phyloP scores from a whole-genome alignment of 1,284 basidiomycete species.

The Entoloma clypeatum region DNA sequence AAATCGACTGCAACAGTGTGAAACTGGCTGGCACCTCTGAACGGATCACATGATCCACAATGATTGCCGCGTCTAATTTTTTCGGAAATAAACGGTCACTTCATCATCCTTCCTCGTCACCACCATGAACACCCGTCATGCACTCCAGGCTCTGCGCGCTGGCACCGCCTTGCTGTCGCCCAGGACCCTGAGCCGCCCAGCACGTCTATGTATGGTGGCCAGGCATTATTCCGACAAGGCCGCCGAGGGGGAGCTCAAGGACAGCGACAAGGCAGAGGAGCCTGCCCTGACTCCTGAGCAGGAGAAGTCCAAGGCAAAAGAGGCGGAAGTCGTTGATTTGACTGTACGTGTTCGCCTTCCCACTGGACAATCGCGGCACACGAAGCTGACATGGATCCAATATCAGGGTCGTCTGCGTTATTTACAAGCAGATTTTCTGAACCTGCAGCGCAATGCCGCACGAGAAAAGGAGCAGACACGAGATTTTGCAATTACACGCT shows the following conservation, averaged over 20 bases:
- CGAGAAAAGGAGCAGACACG: constrained; percentile 90
- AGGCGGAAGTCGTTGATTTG: constrained; percentile 69
- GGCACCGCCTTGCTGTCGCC: constrained; percentile 53
- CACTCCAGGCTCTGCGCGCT: constrained; percentile 51
- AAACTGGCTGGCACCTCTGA: no score
- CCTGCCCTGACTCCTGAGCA: constrained; percentile 30
- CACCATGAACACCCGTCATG: constrained; percentile 47
- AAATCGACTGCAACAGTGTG: no score
- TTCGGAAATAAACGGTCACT: constrained; percentile 18
- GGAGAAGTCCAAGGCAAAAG: constrained; percentile 67
- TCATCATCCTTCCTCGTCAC: constrained; percentile 7
- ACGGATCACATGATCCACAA: no score
- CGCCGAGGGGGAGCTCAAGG: constrained; percentile 27
- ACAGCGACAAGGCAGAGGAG: constrained; percentile 25
- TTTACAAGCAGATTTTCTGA: constrained; percentile 92
- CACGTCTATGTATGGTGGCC: constrained; percentile 21
- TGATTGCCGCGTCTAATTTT: constrained; percentile 13
- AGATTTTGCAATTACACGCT: constrained; percentile 90
- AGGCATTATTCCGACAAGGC: constrained; percentile 46
- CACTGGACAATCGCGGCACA: no score
- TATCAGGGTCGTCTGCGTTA: constrained; percentile 79
- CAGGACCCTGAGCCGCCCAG: constrained; percentile 27
- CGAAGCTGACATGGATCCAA: no score
- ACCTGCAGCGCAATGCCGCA: constrained; percentile 86
- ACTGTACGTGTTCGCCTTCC: constrained; percentile 67